phyloP scores from a whole-genome alignment of 208 protist species.

The Leishmania braziliensis region DNA sequence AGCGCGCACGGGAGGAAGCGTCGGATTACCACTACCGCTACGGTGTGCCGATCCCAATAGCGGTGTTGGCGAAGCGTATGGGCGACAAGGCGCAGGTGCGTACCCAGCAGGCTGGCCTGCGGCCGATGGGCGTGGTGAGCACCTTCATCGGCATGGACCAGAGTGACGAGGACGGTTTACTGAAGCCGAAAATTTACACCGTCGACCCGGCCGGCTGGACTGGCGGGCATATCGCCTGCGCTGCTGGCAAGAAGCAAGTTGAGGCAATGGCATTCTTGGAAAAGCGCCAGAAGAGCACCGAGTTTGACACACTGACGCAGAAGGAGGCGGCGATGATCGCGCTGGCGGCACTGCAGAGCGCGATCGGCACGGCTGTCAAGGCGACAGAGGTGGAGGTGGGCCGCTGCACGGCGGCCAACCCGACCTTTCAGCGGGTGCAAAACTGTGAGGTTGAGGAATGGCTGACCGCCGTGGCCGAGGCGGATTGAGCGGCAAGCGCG shows the following conservation, averaged over 20 bases:
- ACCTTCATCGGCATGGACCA: slow-evolving; percentile 96
- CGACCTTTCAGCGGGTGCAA: slow-evolving; percentile 66
- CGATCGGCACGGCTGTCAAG: slow-evolving; percentile 72
- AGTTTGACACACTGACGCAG: slow-evolving; percentile 76
- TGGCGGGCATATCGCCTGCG: slow-evolving; percentile 90
- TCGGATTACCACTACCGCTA: slow-evolving; percentile 96
- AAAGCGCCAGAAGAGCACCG: slow-evolving; percentile 94
- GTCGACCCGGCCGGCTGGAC: slow-evolving; percentile 96
- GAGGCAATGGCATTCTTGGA: slow-evolving; percentile 97
- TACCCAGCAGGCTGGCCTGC: slow-evolving; percentile 97
- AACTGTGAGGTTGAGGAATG: slow-evolving; percentile 82
- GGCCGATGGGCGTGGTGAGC: slow-evolving; percentile 93
- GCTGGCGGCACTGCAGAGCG: slow-evolving; percentile 77
- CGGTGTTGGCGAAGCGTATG: slow-evolving; percentile 95
- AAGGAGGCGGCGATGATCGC: slow-evolving; percentile 86
- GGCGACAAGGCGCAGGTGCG: slow-evolving; percentile 97
- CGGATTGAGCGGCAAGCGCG: slow-evolving; percentile 51
- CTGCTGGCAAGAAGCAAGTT: slow-evolving; percentile 94
- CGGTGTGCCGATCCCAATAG: slow-evolving; percentile 96
- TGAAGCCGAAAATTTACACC: slow-evolving; percentile 93
- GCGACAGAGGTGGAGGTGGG: slow-evolving; percentile 86
- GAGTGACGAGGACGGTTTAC: slow-evolving; percentile 72
- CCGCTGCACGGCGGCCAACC: slow-evolving; percentile 43
- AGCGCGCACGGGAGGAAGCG: slow-evolving; percentile 95
- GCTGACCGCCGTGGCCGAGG: slow-evolving; percentile 87